Percentiles rank a stretch among this genome's conserved stretches.
Conservation (phyloP, 2,329 filamentous ascomycete genomes). For the Trichoderma sp. region DNA sequence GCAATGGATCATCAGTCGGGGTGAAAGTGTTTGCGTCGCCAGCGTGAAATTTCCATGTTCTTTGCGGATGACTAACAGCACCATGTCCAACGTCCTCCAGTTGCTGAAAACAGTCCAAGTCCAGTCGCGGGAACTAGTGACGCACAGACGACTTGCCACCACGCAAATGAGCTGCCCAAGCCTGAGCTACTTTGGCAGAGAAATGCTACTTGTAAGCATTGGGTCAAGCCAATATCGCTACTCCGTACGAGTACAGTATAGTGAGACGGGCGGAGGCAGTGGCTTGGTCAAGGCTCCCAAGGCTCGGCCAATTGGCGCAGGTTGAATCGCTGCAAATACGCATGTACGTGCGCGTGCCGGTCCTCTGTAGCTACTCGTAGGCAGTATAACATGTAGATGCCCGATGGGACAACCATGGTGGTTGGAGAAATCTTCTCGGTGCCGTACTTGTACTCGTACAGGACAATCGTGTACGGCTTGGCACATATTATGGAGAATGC, state of each 20-base stretch:
- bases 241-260: neutral
- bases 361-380: neutral
- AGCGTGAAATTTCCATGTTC: neutral
- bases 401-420: neutral
- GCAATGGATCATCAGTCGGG: neutral
- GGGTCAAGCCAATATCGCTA: neutral
- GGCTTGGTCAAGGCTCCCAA: neutral
- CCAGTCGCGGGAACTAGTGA: conserved; percentile 25
- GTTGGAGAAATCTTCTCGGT: neutral
- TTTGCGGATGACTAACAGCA: neutral
- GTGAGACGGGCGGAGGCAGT: conserved; percentile 10
- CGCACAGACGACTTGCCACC: conserved; percentile 27
- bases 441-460: neutral
- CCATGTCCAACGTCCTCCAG: neutral
- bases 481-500: conserved; percentile 8
- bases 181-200: conserved; percentile 11
- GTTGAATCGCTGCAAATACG: neutral
- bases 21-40: neutral
- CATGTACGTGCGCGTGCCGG: neutral
- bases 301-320: neutral
- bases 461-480: neutral
- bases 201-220: neutral
- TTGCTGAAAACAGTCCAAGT: neutral
- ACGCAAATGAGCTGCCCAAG: conserved; percentile 24
- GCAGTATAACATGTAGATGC: neutral